Conservation (phyloP, 495 filamentous ascomycete genomes). For the Podospora pseudopauciseta region DNA sequence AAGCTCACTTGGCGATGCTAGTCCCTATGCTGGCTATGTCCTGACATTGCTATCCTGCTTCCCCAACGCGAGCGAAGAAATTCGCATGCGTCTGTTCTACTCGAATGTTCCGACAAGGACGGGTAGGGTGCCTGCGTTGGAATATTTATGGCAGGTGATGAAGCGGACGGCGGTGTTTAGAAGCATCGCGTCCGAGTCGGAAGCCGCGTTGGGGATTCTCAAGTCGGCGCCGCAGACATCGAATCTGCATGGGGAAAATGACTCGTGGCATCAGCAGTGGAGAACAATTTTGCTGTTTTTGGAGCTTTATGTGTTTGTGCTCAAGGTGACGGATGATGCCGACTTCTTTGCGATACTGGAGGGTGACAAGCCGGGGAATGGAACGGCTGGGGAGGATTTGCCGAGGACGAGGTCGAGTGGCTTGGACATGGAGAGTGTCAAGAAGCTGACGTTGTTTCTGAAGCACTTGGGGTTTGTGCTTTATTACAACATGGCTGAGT, state of each 20-base stretch:
- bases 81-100: slow-evolving; percentile 91
- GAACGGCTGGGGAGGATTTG: slow-evolving; percentile 3
- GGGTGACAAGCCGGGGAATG: neutral
- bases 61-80: slow-evolving; percentile 77
- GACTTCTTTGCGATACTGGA: slow-evolving; percentile 58
- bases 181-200: slow-evolving; percentile 47
- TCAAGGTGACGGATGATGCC: slow-evolving; percentile 92
- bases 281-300: slow-evolving; percentile 84
- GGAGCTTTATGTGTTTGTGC: slow-evolving; percentile 87
- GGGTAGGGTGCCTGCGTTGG: slow-evolving; percentile 62
- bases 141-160: slow-evolving; percentile 84
- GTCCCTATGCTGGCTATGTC: slow-evolving; percentile 78
- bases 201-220: slow-evolving; percentile 23
- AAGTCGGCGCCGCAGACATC: slow-evolving; percentile 27
- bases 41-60: slow-evolving; percentile 84
- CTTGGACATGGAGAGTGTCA: slow-evolving; percentile 65
- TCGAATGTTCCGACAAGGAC: slow-evolving; percentile 60
- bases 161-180: slow-evolving; percentile 63
- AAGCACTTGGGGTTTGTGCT: slow-evolving; percentile 90
- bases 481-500: slow-evolving; percentile 74
- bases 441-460: slow-evolving; percentile 74
- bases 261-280: slow-evolving; percentile 68
- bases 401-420: slow-evolving; percentile 59
- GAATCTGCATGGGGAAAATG: slow-evolving; percentile 21
- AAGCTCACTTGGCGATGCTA: slow-evolving; percentile 54